Base-by-base conservation (phyloP, 129 eudicot species). In the Tagetes patula region DNA sequence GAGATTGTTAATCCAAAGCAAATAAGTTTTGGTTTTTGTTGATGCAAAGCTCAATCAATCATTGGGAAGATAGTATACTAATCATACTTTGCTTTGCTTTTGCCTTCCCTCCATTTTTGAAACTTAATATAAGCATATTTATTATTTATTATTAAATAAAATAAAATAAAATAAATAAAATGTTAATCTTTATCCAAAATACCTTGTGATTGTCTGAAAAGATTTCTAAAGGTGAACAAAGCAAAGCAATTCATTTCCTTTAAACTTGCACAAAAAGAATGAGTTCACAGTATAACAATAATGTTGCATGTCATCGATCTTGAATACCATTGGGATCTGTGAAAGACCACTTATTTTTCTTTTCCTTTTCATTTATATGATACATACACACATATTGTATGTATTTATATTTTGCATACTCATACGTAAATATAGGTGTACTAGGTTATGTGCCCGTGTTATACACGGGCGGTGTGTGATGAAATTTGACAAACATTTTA, bases 221-320 rank as follows among this genome's bases (percentile, higher is more conserved):
- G 92, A 81, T 78, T 65, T 80, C 78, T 72, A 87, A 85, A 85
- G 77, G 84, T 79, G 91, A 90, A 87, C 78, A 90, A 87, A 89
- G 89, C 89, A 84, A 89, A 20, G 27, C 27, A 20, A 20, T 20
- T 20, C 27, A 20, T 20, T 20, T 20, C 72, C 91, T 89, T 89
- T 87, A 88, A 92, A 89, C 91, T 81, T 84, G 83, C 72, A 86
- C 98, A 89, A 92, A 92, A 89, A 82, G 95, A 92, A 90, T 81
- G 83, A 84, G 84, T 68, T 80, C 64, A 75, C 76, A 84, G 81
- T 47, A 84, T 20, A 81, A 83, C 77, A 86, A 84, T 78, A 86
- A 84, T 78, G 90, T 85, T 83, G 27, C 27, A 20, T 20, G 86
- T 89, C 79, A 84, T 89, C 90, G 84, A 83, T 83, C 85, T 82